Evolutionary conservation across 176 grass and related monocot genomes (phyloP).

Genomic region (Stipa capillata): DNA sequence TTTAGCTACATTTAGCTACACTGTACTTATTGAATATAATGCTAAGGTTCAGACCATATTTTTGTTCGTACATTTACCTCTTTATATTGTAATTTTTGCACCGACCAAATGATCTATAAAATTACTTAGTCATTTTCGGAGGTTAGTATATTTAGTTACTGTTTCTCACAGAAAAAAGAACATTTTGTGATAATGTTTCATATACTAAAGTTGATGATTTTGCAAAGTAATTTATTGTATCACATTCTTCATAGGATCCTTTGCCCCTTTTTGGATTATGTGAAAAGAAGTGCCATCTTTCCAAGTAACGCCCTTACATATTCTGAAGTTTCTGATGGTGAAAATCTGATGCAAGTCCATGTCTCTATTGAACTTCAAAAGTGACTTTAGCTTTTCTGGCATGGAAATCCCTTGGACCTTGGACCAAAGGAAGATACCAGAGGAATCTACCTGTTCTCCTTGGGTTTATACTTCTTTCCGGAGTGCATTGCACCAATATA

Average conservation of each 20-base stretch:
- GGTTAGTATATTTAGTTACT: neutral
- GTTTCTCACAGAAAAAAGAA: neutral
- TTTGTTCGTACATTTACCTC: neutral
- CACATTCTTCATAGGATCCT: neutral
- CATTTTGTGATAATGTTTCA: neutral
- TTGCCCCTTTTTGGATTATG: neutral
- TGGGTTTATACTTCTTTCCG: neutral
- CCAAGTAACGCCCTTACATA: neutral
- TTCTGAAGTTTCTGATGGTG: conserved; percentile 12
- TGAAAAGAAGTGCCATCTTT: conserved; percentile 20
- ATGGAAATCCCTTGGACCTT: conserved; percentile 19
- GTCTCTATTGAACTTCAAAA: conserved; percentile 22
- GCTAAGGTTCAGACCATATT: neutral
- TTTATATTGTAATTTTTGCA: neutral
- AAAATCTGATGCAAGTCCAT: neutral
- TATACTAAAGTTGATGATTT: too few relatives aligned
- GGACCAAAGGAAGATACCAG: conserved; percentile 6
- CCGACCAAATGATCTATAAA: neutral
- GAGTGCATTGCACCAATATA: conserved; percentile 3
- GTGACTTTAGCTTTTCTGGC: conserved; percentile 15
- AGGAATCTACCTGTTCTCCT: conserved; percentile 20
- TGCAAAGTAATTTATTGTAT: neutral
- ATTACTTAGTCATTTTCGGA: neutral
- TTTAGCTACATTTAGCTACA: neutral
- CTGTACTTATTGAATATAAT: neutral